phyloP scores from a whole-genome alignment of 257 asterid species.

The Prunella vulgaris region DNA sequence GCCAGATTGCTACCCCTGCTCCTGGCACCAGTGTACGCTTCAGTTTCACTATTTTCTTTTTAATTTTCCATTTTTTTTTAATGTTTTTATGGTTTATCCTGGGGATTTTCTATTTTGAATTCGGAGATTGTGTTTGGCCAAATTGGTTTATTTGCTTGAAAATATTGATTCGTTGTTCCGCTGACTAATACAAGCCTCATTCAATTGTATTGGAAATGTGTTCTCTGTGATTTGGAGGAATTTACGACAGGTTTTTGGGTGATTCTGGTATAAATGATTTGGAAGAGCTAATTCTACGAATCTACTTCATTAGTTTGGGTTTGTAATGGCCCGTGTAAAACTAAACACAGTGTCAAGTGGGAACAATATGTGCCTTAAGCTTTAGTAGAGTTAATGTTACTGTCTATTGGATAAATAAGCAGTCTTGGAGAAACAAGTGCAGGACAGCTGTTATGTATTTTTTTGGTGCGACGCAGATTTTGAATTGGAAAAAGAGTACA shows the following conservation, averaged over 20 bases:
- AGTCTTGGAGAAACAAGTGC: neutral
- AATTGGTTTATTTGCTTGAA: conserved; percentile 2
- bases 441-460: neutral
- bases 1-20: conserved; percentile 86
- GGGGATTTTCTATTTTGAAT: conserved; percentile 1
- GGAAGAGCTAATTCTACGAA: neutral
- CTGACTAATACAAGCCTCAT: neutral
- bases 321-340: neutral
- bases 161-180: neutral
- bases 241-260: neutral
- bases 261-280: neutral
- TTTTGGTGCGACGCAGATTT: neutral
- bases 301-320: conserved; percentile 1
- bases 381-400: neutral
- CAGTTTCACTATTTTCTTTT: neutral
- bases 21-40: conserved; percentile 83
- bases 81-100: neutral
- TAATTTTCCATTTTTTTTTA: neutral
- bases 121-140: neutral
- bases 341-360: neutral
- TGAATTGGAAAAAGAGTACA: neutral
- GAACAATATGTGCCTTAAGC: neutral
- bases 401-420: neutral
- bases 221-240: neutral
- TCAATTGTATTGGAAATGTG: conserved; percentile 1